These are phyloP conservation scores for Diutina pseudorugosa DNA, from an alignment of 1,139 yeast species.

Conservation along the genomic window DNA sequence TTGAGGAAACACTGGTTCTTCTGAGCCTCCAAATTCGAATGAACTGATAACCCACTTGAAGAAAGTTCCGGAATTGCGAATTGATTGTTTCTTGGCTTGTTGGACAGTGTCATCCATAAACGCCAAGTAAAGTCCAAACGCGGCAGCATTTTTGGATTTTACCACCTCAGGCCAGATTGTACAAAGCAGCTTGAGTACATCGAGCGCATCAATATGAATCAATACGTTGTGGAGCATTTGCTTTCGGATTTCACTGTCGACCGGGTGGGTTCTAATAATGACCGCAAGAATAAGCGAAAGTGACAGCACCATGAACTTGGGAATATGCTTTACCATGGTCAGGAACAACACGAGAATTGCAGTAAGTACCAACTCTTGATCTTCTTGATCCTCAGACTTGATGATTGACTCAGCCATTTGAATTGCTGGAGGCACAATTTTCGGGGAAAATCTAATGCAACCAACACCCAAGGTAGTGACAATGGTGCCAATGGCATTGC, in stretches of 20 bases:
- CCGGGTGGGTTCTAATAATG: slow-evolving; percentile 44
- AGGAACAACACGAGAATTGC: slow-evolving; percentile 65
- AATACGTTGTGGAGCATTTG: slow-evolving; percentile 55
- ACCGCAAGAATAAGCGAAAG: slow-evolving; percentile 45
- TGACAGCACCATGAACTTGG: slow-evolving; percentile 70
- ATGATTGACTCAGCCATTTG: slow-evolving; percentile 34
- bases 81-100: slow-evolving; percentile 57
- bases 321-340: slow-evolving; percentile 69
- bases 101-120: slow-evolving; percentile 56
- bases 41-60: slow-evolving; percentile 60
- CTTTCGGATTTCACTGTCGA: slow-evolving; percentile 48
- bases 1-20: not conserved
- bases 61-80: slow-evolving; percentile 56
- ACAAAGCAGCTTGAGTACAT: slow-evolving; percentile 49
- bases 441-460: slow-evolving; percentile 74
- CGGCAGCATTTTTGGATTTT: slow-evolving; percentile 31
- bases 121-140: slow-evolving; percentile 62
- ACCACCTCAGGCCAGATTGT: slow-evolving; percentile 45
- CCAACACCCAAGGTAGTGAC: slow-evolving; percentile 74
- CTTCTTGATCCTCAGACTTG: slow-evolving; percentile 16
- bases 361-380: slow-evolving; percentile 35
- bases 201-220: slow-evolving; percentile 55
- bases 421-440: slow-evolving; percentile 67
- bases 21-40: slow-evolving; percentile 47
- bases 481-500: slow-evolving; percentile 59